A percentile compares a stretch with the other conserved stretches of the same genome.
Conservation (phyloP, 2,329 filamentous ascomycete species). For the Neurospora crassa region DNA sequence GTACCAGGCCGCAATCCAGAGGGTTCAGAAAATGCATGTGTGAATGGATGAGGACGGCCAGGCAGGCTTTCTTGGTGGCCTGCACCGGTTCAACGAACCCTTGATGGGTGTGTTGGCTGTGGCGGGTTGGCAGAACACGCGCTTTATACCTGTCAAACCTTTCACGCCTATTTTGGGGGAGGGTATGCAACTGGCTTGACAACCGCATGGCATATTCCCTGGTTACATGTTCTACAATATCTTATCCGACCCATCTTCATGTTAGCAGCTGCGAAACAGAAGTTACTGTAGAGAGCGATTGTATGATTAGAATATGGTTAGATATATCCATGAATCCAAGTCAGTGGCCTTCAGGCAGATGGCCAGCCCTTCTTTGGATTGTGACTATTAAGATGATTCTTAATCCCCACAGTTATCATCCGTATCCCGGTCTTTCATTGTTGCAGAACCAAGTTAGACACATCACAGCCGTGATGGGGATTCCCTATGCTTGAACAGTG, state of each 20-base stretch:
- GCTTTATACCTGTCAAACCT: neutral
- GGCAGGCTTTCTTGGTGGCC: constrained; percentile 9
- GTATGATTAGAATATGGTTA: neutral
- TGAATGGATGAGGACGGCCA: constrained; percentile 12
- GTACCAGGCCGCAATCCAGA: neutral
- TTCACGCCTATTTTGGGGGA: neutral
- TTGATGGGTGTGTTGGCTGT: neutral
- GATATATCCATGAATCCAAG: neutral
- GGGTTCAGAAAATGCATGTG: constrained; percentile 11
- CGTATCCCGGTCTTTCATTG: too few species aligned
- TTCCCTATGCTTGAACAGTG: too few species aligned
- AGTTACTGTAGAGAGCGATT: neutral
- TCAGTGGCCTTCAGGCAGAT: neutral
- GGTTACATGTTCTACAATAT: neutral
- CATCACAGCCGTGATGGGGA: too few species aligned
- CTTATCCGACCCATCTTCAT: neutral
- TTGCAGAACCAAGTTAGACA: too few species aligned
- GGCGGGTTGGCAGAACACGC: neutral
- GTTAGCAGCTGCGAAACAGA: neutral
- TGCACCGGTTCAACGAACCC: constrained; percentile 9
- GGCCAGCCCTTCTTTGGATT: neutral
- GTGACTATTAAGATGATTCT: neutral
- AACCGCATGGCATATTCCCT: neutral
- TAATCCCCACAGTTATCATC: too few species aligned
- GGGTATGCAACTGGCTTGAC: neutral